Evolutionary conservation across 805 yeast genomes (phyloP), one percentile per base, ranked within the genome.

Genomic region (Tanozyma kutaoensis): DNA sequence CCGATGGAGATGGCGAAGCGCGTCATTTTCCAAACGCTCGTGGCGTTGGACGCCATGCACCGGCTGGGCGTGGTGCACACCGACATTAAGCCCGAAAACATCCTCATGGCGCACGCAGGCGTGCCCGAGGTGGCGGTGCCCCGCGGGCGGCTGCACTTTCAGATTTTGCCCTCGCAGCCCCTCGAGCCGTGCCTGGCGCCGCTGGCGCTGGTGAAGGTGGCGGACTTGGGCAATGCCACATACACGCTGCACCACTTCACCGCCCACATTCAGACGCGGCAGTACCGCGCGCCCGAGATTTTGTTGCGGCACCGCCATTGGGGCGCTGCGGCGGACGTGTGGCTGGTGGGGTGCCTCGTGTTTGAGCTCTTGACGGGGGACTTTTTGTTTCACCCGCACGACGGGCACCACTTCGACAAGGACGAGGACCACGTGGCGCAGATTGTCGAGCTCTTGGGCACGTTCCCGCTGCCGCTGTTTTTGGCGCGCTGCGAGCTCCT

Each of bases 151-250:
- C 8, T 10, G 20, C 8, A 17, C 8, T 10, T 17, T 17, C 20
- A 17, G 20, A 17, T 10, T 8, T 10, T 8, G 20, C 20, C 10
- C 10, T 10, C 20, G 20, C 20, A 8, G 20, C 20, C 20, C 8
- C 20, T 8, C 10, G 9, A 17, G 26, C 30, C 22, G 15, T n/a
- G 13, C 15, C 8, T 7, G 16, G 10, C 15, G 10, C 12, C 12
- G n/a, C 15, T 5, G 22, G 11, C 14, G 22, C 7, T 12, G 8
- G 69, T 74, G 20, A 75, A 75, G 37, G 64, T 75, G 22, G 81
- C 81, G 3, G 82, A 75, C 46, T 56, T 75, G 34, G 82, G 82
- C 19, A 75, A 75, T 43, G 77, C 80, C 3, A 73, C 80, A 46
- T 72, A 75, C 71, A 52, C 57, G 15, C 56, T 66, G 38, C 66